Evolutionary conservation across 768 basidiomycete genomes (phyloP).

Genomic region (Rhodotorula sphaerocarpa): DNA sequence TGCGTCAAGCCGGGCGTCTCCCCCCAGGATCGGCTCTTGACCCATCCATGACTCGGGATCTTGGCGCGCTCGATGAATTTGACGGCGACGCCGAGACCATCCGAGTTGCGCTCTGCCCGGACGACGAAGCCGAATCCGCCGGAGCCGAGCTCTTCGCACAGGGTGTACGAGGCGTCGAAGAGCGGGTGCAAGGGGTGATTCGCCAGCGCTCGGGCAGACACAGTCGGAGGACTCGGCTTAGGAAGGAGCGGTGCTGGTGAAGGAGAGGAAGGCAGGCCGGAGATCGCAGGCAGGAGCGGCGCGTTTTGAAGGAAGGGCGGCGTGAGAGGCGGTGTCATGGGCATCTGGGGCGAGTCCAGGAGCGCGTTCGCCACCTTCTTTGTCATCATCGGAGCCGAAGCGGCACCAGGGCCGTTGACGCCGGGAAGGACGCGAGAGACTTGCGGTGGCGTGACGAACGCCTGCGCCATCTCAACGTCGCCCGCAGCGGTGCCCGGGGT

Average conservation of each 20-base stretch:
- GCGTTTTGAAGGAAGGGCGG: conserved; percentile 11
- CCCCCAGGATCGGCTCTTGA: conserved; percentile 26
- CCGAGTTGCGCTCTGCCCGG: conserved; percentile 60
- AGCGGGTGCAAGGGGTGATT: conserved; percentile 34
- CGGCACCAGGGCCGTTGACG: too few relatives aligned
- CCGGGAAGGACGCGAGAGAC: background rate
- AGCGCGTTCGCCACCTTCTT: conserved; percentile 15
- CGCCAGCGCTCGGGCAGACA: conserved; percentile 21
- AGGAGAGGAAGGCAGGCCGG: background rate
- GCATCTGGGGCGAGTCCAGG: conserved; percentile 12
- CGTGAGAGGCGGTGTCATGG: conserved; percentile 33
- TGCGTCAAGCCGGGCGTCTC: conserved; percentile 22
- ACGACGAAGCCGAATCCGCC: conserved; percentile 96
- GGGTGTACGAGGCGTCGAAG: conserved; percentile 41
- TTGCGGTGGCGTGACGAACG: conserved; percentile 27
- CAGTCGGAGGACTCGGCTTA: conserved; percentile 13
- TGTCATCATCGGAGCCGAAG: too few relatives aligned
- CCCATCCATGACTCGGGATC: conserved; percentile 41
- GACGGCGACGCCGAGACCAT: conserved; percentile 70
- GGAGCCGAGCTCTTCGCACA: conserved; percentile 55
- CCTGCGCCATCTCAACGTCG: conserved; percentile 19
- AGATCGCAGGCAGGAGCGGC: conserved; percentile 1
- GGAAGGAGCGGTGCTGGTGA: background rate
- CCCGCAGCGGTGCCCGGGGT: background rate
- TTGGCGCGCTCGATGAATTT: conserved; percentile 69